Base-by-base conservation (phyloP, 768 basidiomycete species). In the Pleurotus tuoliensis region DNA sequence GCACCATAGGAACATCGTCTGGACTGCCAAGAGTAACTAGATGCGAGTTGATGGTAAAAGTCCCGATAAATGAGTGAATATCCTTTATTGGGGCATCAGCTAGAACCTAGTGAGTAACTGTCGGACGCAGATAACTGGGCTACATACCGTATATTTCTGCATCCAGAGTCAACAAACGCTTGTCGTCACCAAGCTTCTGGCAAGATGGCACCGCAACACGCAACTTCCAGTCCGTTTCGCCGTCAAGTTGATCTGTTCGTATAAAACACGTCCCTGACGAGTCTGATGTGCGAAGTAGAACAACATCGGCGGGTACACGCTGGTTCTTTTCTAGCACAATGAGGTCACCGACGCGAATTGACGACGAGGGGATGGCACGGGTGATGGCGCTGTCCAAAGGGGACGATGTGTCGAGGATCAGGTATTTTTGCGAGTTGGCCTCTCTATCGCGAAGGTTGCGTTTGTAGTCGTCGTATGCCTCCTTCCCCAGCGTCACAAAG, bases 181-280 rank as follows among this genome's bases (percentile, higher is more conserved):
- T 71, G 60, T 61, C 60, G 3, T 80, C 81, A 11, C 69, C 72
- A 51, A 94, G 68, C 62, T 86, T 87, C 74, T 97, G 94, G 44
- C 87, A 89, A 22, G 87, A 81, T 2, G 88, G 82, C 1, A 96
- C 87, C 1, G 96, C 94, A 1, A 97, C 90, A 3, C 92, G 83
- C 48, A 98, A 76, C 69, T 99, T 99, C 97, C 97, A 98, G 65
- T 99, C 97, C 3, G 97, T 99, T 72, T 99, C 97, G 43, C 97
- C 97, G 61, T 99, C 97, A 25, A 99, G 79, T 66, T 98, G 97
- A 71, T 99, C 97, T 1, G 96, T 99, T 8, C 97, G 82, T 59
- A 99, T 92, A 70, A 98, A 99, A 69, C 96, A 98, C 1, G 94
- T 94, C 2, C 97, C 97, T 22, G 88, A 87, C 3, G 83, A 73